Conservation (phyloP, 2,329 filamentous ascomycete genomes). For the Ophiostoma tasmaniense region DNA sequence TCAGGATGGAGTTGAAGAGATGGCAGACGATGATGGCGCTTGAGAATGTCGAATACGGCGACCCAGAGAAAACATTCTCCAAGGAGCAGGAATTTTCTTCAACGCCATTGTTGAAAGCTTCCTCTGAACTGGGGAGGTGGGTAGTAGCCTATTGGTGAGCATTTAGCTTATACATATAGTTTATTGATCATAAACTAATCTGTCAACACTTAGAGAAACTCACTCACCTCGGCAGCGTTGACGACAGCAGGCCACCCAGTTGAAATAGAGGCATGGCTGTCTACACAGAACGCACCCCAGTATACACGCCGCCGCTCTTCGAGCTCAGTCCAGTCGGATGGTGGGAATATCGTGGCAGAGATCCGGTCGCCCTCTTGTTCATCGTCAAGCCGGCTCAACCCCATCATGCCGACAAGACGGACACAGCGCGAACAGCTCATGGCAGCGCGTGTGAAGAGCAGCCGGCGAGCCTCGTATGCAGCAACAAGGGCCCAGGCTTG, state of each 20-base stretch:
- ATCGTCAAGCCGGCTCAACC: constrained; percentile 68
- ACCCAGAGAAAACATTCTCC: constrained; percentile 53
- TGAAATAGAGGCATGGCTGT: constrained; percentile 78
- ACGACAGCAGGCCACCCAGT: constrained; percentile 85
- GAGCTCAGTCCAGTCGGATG: constrained; percentile 69
- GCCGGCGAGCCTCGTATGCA: constrained; percentile 73
- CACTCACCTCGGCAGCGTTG: constrained; percentile 56
- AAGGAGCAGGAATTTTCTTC: constrained; percentile 56
- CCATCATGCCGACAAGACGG: constrained; percentile 73
- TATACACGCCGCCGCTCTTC: constrained; percentile 74
- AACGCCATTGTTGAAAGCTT: constrained; percentile 60
- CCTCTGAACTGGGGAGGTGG: constrained; percentile 70
- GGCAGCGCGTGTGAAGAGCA: constrained; percentile 79
- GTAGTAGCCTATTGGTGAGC: constrained; percentile 51
- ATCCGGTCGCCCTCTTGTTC: constrained; percentile 45
- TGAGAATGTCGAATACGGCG: constrained; percentile 61
- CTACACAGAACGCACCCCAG: constrained; percentile 75
- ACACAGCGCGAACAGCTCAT: constrained; percentile 66
- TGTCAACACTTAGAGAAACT: not conserved
- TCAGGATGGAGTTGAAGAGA: constrained; percentile 72
- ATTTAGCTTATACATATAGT: not conserved
- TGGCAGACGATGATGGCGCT: constrained; percentile 65
- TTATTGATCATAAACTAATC: not conserved
- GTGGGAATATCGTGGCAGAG: constrained; percentile 64
- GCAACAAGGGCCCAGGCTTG: constrained; percentile 71